phyloP scores from a whole-genome alignment of 2,329 filamentous ascomycete genomes.

The Fusarium torreyae region DNA sequence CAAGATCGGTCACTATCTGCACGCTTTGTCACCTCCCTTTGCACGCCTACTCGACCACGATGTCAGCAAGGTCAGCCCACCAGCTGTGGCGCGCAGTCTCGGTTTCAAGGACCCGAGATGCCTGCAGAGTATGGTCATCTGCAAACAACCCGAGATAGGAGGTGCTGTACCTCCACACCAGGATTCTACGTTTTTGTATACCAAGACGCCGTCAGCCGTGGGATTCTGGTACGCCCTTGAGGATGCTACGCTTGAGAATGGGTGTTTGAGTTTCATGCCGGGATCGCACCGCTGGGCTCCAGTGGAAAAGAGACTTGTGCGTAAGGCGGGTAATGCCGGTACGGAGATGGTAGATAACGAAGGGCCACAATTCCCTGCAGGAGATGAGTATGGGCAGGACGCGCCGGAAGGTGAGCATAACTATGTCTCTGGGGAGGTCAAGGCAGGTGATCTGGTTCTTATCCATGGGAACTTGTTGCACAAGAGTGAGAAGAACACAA shows the following conservation, averaged over 20 bases:
- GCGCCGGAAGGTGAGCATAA: slow-evolving; percentile 57
- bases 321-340: slow-evolving; percentile 67
- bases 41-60: slow-evolving; percentile 65
- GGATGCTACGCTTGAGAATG: slow-evolving; percentile 89
- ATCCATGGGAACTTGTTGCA: slow-evolving; percentile 97
- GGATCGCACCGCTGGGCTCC: slow-evolving; percentile 84
- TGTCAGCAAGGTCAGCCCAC: slow-evolving; percentile 59
- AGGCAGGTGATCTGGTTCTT: slow-evolving; percentile 89
- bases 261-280: slow-evolving; percentile 87
- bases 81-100: slow-evolving; percentile 77
- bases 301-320: slow-evolving; percentile 82
- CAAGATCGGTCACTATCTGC: slow-evolving; percentile 86
- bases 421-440: slow-evolving; percentile 88
- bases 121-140: slow-evolving; percentile 97
- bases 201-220: slow-evolving; percentile 87
- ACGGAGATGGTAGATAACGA: slow-evolving; percentile 82
- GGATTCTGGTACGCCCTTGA: slow-evolving; percentile 99
- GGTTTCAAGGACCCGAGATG: slow-evolving; percentile 82
- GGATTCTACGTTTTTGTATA: slow-evolving; percentile 94
- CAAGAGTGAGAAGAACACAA: slow-evolving; percentile 94
- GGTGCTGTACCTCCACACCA: slow-evolving; percentile 92
- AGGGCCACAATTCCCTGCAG: slow-evolving; percentile 74
- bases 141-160: slow-evolving; percentile 97
- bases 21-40: slow-evolving; percentile 78
- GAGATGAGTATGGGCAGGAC: slow-evolving; percentile 63